These are phyloP conservation scores for Metschnikowia santaceciliae DNA, from an alignment of 805 yeast genomes.

Conservation along the genomic window DNA sequence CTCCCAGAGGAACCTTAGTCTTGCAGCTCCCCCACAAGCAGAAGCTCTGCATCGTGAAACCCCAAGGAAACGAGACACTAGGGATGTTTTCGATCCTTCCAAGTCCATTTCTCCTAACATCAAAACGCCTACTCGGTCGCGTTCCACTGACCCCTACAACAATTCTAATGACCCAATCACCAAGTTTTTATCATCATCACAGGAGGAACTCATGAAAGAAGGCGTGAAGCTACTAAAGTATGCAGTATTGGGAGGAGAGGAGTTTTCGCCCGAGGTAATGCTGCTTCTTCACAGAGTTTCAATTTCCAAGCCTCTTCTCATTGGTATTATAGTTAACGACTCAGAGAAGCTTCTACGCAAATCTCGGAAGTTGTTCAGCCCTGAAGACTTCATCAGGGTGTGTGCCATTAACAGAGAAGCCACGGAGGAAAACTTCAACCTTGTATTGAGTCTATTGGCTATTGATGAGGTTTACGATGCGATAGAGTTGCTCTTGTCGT, in stretches of 20 bases:
- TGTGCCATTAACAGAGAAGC: constrained; percentile 23
- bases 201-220: constrained; percentile 27
- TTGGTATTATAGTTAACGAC: constrained; percentile 30
- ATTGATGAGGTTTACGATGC: constrained; percentile 29
- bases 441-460: constrained; percentile 22
- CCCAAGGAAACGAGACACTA: background rate
- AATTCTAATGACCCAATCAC: constrained; percentile 33
- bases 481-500: constrained; percentile 24
- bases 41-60: background rate
- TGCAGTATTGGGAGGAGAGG: constrained; percentile 37
- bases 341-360: constrained; percentile 25
- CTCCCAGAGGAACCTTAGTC: constrained; percentile 6
- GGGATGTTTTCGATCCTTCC: background rate
- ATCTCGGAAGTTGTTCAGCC: constrained; percentile 21
- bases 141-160: background rate
- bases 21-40: background rate
- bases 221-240: constrained; percentile 36
- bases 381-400: constrained; percentile 35
- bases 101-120: background rate
- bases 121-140: background rate
- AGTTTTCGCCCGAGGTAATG: constrained; percentile 23
- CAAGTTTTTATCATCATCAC: constrained; percentile 32
- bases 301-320: constrained; percentile 25
- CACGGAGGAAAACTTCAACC: constrained; percentile 19
- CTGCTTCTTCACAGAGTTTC: constrained; percentile 26